Evolutionary conservation across 2,329 filamentous ascomycete species (phyloP).

Genomic region (Fusarium aywerte): DNA sequence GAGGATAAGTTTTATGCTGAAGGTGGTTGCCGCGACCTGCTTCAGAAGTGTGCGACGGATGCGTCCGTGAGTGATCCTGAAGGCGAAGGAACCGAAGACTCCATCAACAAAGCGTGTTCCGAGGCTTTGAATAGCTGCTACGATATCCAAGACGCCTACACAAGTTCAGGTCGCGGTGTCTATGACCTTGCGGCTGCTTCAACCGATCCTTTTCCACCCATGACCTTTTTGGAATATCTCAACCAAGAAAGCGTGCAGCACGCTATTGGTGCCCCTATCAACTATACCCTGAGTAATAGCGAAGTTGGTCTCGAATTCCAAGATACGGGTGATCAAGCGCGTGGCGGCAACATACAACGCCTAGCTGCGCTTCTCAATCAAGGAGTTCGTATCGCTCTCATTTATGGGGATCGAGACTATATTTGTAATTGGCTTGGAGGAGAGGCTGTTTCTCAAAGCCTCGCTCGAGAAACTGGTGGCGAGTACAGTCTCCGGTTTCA

Average conservation of each 20-base stretch:
- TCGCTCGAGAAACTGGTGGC: constrained; percentile 61
- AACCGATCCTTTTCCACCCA: constrained; percentile 70
- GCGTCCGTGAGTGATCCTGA: constrained; percentile 54
- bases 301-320: constrained; percentile 60
- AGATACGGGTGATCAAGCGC: constrained; percentile 69
- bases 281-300: constrained; percentile 64
- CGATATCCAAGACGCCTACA: constrained; percentile 68
- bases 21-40: constrained; percentile 64
- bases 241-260: constrained; percentile 67
- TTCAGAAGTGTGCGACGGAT: constrained; percentile 62
- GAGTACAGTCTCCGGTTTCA: constrained; percentile 67
- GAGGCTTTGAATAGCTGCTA: constrained; percentile 58
- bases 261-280: constrained; percentile 70
- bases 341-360: constrained; percentile 68
- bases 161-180: constrained; percentile 63
- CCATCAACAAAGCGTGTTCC: constrained; percentile 61
- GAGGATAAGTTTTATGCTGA: constrained; percentile 45
- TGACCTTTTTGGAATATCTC: constrained; percentile 71
- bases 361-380: constrained; percentile 69
- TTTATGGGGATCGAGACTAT: constrained; percentile 75
- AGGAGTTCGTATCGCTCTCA: constrained; percentile 75
- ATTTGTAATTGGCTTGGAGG: constrained; percentile 79
- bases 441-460: constrained; percentile 73
- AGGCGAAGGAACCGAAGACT: constrained; percentile 53
- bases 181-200: constrained; percentile 70